Base-by-base conservation (phyloP, 2,329 filamentous ascomycete species). In the Byssochlamys sp. region DNA sequence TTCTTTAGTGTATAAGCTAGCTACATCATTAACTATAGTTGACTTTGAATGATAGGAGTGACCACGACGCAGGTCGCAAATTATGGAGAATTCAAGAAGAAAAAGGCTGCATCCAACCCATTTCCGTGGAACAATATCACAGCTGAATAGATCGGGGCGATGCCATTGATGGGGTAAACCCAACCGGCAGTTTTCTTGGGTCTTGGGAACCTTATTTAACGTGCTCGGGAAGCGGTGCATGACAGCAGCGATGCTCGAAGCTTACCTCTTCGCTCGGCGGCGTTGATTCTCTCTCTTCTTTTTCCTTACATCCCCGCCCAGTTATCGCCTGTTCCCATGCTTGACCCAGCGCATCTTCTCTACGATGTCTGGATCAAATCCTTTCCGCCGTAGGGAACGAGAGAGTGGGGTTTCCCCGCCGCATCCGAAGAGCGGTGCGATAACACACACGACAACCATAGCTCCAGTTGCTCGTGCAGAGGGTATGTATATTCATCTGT, bases 331-430 rank as follows among this genome's bases (percentile, higher is more conserved):
- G 59, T 57, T 67, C 68, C 67, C 66, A 72, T 72, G 70, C 61
- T 65, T 61, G 63, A 62, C 58, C 59, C 63, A 60, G 54, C 59
- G 53, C 60, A 63, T 58, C 56, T 64, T 59, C 61, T 64, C 64
- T 67, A 68, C 68, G 65, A 78, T 78, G 75, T 74, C 75, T 73
- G 74, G 72, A 66, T 75, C 70, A 70, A 79, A 79, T 76, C 77
- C 77, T 68, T 79, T 79, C 70, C 77, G 77, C 71, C 73, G 68
- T 73, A 77, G 67, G 64, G 73, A 71, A 58, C 59, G 67, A 61
- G 66, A 67, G 59, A 66, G 71, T 66, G 64, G 68, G 66, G 55
- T 55, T 56, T 55, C 57, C 62, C 61, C 67, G 63, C 62, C 58
- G 29, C 55, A 50, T 62, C 59, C 62, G 62, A 61, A 57, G 56